Evolutionary conservation across 2,329 filamentous ascomycete genomes (phyloP), one percentile per base, ranked within the genome.

Genomic region (Scedosporium dehoogii): DNA sequence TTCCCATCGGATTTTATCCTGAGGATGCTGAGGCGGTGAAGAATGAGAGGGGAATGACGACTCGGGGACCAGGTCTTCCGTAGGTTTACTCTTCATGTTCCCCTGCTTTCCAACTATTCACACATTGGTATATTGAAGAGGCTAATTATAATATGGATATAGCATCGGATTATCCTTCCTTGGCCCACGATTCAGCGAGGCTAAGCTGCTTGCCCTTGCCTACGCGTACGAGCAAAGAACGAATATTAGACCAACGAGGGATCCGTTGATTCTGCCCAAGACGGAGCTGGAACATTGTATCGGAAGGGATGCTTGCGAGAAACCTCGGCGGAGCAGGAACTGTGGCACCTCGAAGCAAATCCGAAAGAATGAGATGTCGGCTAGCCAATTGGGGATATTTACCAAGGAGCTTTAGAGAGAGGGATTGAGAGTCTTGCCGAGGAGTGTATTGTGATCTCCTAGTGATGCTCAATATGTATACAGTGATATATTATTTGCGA

Each of bases 171-270:
- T 90, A 23, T 77, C 76, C 12, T 89, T 90, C 67, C 73, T 88
- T 59, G 87, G 85, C 0, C 70, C 70, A 1, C 77, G 76, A 56
- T 89, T 83, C 74, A 81, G 76, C 42, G 86, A 90, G 70, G 81
- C 81, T 64, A 77, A 72, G 16, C 69, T 90, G 64, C 82, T 89
- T 63, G 83, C 82, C 1, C 79, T 85, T 69, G 87, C 85, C 6
- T 90, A 87, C 75, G 86, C 85, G 1, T 89, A 84, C 71, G 87
- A 90, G 75, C 85, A 88, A 73, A 74, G 77, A 67, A 87, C 73
- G 1, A 59, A 66, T 38, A 67, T 68, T 2, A 67, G 73, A 14
- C 59, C 67, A 6, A 66, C 66, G 55, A 63, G 72, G 4, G 61
- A 65, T 29, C 73, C 73, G 1, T 69, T 69, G 42, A 64, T 74